Evolutionary conservation across 495 filamentous ascomycete genomes (phyloP).

Genomic region (Hypoxylon cercidicola): DNA sequence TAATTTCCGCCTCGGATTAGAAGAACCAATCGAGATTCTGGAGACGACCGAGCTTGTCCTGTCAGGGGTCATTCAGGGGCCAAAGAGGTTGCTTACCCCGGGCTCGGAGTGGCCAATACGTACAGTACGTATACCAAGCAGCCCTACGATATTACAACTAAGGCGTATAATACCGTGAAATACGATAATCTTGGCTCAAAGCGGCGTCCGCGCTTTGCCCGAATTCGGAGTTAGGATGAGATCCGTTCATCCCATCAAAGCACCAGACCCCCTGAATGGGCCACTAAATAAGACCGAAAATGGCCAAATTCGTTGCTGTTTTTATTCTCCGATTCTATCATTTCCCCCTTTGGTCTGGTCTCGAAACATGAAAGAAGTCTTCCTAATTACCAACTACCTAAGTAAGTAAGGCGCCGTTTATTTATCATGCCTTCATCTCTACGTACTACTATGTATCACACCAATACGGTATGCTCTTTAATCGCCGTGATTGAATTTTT

Average conservation of each 20-base stretch:
- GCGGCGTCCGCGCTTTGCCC: slow-evolving; percentile 22
- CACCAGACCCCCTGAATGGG: not conserved
- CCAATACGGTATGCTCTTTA: no score
- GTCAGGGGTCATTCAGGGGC: slow-evolving; percentile 21
- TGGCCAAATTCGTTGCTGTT: slow-evolving; percentile 6
- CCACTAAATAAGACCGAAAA: not conserved
- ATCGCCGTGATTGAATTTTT: not conserved
- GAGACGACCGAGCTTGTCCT: slow-evolving; percentile 17
- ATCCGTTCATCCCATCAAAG: slow-evolving; percentile 8
- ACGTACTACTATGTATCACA: no score
- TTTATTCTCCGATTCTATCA: not conserved
- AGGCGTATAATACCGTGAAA: not conserved
- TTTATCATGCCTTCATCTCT: no score
- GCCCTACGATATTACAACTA: slow-evolving; percentile 14
- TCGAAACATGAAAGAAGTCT: not conserved
- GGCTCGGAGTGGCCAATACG: slow-evolving; percentile 17
- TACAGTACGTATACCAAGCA: slow-evolving; percentile 7
- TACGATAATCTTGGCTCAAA: slow-evolving; percentile 14
- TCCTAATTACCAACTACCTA: slow-evolving; percentile 1
- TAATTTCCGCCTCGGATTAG: slow-evolving; percentile 30
- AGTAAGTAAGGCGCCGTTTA: slow-evolving; percentile 9
- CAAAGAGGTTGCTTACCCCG: slow-evolving; percentile 23
- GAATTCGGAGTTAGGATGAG: slow-evolving; percentile 24
- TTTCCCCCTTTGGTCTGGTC: not conserved
- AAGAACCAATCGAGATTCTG: slow-evolving; percentile 36